Conservation (phyloP, 805 yeast genomes). For the Babjeviella inositovora region DNA sequence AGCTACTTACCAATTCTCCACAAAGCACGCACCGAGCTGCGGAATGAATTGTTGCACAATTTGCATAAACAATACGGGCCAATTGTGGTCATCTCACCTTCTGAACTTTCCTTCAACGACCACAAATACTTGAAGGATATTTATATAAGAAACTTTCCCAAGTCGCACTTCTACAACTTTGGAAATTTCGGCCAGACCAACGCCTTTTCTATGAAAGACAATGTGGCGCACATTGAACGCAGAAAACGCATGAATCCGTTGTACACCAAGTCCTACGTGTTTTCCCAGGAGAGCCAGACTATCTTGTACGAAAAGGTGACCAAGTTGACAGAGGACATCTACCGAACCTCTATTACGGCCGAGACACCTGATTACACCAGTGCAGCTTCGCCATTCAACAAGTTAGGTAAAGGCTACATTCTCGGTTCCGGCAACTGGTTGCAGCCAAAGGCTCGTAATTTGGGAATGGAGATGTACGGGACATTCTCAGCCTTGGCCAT, state of each 20-base stretch:
- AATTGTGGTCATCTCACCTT: slow-evolving; percentile 43
- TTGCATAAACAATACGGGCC: slow-evolving; percentile 45
- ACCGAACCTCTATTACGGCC: slow-evolving; percentile 2
- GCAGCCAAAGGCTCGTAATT: slow-evolving; percentile 2
- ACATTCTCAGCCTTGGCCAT: slow-evolving; percentile 59
- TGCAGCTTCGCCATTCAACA: background rate
- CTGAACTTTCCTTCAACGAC: slow-evolving; percentile 43
- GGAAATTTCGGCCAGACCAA: slow-evolving; percentile 39
- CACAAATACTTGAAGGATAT: slow-evolving; percentile 32
- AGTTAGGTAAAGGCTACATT: slow-evolving; percentile 1
- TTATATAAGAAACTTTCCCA: slow-evolving; percentile 38
- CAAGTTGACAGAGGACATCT: slow-evolving; percentile 9
- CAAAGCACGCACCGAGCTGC: slow-evolving; percentile 25
- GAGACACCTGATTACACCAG: background rate
- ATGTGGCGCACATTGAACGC: slow-evolving; percentile 24
- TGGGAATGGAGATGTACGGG: slow-evolving; percentile 35
- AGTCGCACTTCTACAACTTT: slow-evolving; percentile 44
- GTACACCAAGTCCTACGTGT: slow-evolving; percentile 26
- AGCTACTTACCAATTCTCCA: slow-evolving; percentile 21
- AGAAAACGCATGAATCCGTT: slow-evolving; percentile 21
- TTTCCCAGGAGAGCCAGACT: slow-evolving; percentile 11
- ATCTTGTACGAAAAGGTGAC: slow-evolving; percentile 15
- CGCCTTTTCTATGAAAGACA: slow-evolving; percentile 39
- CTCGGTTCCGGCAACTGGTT: slow-evolving; percentile 3
- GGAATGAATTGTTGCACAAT: slow-evolving; percentile 28